Evolutionary conservation across 140 eudicot genomes (phyloP).

Genomic region (Anethum foeniculum): DNA sequence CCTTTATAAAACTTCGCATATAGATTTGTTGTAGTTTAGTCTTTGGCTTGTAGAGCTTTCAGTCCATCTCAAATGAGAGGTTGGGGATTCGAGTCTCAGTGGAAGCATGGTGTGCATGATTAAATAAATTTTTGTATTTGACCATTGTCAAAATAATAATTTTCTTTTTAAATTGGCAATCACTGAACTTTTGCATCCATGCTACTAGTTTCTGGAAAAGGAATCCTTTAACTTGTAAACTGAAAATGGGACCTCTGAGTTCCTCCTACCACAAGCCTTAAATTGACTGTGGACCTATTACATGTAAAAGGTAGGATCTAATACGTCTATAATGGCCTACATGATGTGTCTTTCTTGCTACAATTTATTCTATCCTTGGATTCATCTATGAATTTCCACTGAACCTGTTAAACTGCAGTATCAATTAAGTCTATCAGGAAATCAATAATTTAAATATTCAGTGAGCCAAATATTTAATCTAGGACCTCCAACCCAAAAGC

Average conservation of each 20-base stretch:
- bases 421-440: neutral
- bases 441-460: neutral
- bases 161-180: neutral
- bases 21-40: neutral
- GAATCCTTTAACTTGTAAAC: neutral
- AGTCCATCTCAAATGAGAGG: neutral
- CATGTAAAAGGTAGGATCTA: neutral
- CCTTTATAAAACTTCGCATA: neutral
- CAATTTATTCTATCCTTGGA: neutral
- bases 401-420: neutral
- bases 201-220: neutral
- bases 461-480: neutral
- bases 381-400: neutral
- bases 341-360: neutral
- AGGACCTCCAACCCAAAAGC: neutral
- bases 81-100: neutral
- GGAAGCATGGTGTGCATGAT: neutral
- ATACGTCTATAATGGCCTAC: neutral
- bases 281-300: neutral
- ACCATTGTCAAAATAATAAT: neutral
- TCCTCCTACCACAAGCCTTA: neutral
- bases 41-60: neutral
- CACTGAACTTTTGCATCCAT: neutral
- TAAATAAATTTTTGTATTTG: neutral
- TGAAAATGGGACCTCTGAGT: neutral